Evolutionary conservation across 2,329 filamentous ascomycete genomes (phyloP), one percentile per base, ranked within the genome.

Genomic region (Tolypocladium guangdongense): DNA sequence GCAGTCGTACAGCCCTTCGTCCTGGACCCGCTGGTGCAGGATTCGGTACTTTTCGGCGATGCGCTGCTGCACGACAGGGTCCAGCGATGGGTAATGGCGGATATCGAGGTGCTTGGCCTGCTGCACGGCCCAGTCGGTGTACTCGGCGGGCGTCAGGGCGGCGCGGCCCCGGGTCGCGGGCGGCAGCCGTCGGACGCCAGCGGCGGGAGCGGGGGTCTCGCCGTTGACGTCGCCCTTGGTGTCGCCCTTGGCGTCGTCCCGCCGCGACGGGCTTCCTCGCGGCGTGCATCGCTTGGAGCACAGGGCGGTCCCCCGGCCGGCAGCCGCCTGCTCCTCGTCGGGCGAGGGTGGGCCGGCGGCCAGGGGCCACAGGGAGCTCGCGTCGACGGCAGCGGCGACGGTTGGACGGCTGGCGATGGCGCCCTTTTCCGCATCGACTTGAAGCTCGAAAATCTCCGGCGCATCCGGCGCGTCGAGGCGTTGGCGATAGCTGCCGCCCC

Each of bases 31-130:
- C 60, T 86, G 71, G 62, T 91, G 77, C 32, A 97, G 74, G 11
- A 79, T 73, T 18, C 90, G 85, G 66, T 97, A 99, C 66, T 91
- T 95, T 46, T 74, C 71, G 39, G 88, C 78, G 55, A 99, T 90
- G 49, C 75, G 75, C 52, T 83, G 81, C 66, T 99, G 93, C 0
- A 84, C 91, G 7, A 73, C 72, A 3, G 74, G 66, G 63, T 96
- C 89, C 16, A 93, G 72, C 1, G 86, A 74, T 0, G 93, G 93
- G 61, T 96, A 99, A 66, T 84, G 89, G 27, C 83, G 79, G 33
- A 85, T 75, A 64, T 96, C 91, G 4, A 91, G 76, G 52, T 81
- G 77, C 53, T 92, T 83, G 64, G 89, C 82, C 63, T 88, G 81
- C 56, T 81, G 71, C 88, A 96, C 96, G 61, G 82, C 81, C 55